Conservation (phyloP, 2,329 filamentous ascomycete species). For the Neofusicoccum laricinum region DNA sequence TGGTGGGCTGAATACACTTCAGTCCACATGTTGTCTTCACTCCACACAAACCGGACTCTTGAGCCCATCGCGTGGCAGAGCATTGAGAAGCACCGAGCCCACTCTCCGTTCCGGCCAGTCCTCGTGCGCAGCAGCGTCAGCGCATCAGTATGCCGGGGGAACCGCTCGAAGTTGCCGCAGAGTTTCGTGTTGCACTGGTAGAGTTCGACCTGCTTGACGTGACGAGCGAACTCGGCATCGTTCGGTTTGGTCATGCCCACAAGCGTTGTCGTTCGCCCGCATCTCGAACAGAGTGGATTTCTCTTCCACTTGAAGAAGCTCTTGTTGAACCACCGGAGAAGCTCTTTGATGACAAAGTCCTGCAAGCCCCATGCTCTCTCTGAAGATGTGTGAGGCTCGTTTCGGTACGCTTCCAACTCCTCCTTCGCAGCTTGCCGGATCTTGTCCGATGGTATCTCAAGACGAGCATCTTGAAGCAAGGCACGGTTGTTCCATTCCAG, state of each 20-base stretch:
- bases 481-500: slow-evolving; percentile 96
- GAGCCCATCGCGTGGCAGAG: slow-evolving; percentile 88
- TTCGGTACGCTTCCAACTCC: slow-evolving; percentile 80
- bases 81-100: slow-evolving; percentile 99
- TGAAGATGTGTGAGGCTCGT: slow-evolving; percentile 76
- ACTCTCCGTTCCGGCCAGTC: slow-evolving; percentile 85
- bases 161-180: slow-evolving; percentile 80
- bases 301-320: slow-evolving; percentile 96
- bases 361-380: slow-evolving; percentile 94
- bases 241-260: slow-evolving; percentile 80
- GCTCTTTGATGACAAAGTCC: slow-evolving; percentile 87
- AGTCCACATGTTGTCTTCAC: slow-evolving; percentile 97
- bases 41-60: slow-evolving; percentile 96
- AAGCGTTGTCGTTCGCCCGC: slow-evolving; percentile 76
- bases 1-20: slow-evolving; percentile 95
- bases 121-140: slow-evolving; percentile 86
- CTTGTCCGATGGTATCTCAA: slow-evolving; percentile 79
- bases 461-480: slow-evolving; percentile 86
- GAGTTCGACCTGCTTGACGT: slow-evolving; percentile 81
- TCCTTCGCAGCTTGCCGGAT: slow-evolving; percentile 94
- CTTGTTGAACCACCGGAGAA: slow-evolving; percentile 93
- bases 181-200: slow-evolving; percentile 77
- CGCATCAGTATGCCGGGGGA: slow-evolving; percentile 91
- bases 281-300: slow-evolving; percentile 82
- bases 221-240: slow-evolving; percentile 83